Evolutionary conservation across 2,329 filamentous ascomycete species (phyloP), one percentile per base, ranked within the genome.

Genomic region (Lecanoromycetidae sp.): DNA sequence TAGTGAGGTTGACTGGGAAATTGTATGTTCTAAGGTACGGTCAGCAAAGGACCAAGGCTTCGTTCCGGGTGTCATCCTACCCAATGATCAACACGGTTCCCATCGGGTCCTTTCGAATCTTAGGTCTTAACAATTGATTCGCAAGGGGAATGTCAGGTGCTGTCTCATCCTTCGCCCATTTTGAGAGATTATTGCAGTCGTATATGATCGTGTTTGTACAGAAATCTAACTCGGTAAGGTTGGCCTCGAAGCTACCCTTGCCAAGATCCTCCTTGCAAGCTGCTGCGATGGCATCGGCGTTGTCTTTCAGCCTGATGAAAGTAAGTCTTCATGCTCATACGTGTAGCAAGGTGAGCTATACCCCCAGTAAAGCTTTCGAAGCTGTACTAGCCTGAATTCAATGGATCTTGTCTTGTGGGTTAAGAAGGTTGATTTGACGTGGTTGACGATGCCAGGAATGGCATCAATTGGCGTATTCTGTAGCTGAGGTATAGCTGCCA

Each of bases 281-380:
- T 39, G 46, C 43, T 5, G 46, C 43, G 3, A 50, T 35, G n/a
- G 45, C 52, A 30, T 53, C 38, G 34, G 45, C 45, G 27, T 53
- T 51, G 25, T 53, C 52, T 30, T 49, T 47, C 15, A 51, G 15
- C 17, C 49, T 48, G 34, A 22, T 4, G 22, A 29, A 5, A 7
- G 38, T 41, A 9, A 43, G 35, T 8, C 26, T 2, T 13, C 23
- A 17, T 12, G 4, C 1, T 12, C n/a, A 32, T 17, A 6, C 10
- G 5, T 1, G 3, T 7, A 4, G 5, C 2, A 22, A 10, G 13
- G 12, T 8, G 6, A 17, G 17, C 5, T 3, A 60, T 56, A 74
- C 71, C 77, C 87, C 91, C 91, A 96, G 71, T 94, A 96, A 48
- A 96, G 80, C 74, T 87, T 90, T 57, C 88, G 83, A 52, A 98